These are phyloP conservation scores for Sporothrix mexicana DNA, from an alignment of 2,329 filamentous ascomycete genomes.

Conservation along the genomic window DNA sequence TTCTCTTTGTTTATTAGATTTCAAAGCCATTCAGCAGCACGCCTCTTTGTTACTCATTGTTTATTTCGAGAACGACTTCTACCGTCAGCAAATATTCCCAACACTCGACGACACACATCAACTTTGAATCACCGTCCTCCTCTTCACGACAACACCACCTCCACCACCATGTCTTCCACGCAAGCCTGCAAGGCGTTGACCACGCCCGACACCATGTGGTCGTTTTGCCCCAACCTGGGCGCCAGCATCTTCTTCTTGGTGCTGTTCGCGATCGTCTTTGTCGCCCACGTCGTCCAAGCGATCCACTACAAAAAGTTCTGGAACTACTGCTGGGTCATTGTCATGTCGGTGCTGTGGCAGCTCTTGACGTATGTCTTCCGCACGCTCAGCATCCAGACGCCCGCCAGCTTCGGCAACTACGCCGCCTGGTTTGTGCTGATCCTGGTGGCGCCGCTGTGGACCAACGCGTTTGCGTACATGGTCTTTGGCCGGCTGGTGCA, in stretches of 20 bases:
- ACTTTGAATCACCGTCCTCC: background rate
- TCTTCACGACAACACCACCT: background rate
- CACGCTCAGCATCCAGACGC: constrained; percentile 49
- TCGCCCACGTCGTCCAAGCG: constrained; percentile 29
- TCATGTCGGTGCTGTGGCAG: constrained; percentile 50
- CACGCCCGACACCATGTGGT: constrained; percentile 32
- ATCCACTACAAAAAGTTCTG: constrained; percentile 23
- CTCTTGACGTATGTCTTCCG: constrained; percentile 33
- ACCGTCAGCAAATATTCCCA: background rate
- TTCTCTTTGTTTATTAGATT: background rate
- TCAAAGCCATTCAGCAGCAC: background rate
- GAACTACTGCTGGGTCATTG: constrained; percentile 46
- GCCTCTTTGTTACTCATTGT: background rate
- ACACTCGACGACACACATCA: background rate
- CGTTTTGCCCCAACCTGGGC: constrained; percentile 32
- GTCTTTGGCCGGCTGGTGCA: constrained; percentile 50
- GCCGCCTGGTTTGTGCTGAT: constrained; percentile 48
- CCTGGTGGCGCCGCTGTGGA: constrained; percentile 52
- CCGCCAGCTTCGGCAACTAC: constrained; percentile 41
- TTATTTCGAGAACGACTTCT: background rate
- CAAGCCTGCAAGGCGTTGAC: constrained; percentile 26
- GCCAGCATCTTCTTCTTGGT: constrained; percentile 31
- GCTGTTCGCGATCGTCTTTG: constrained; percentile 25
- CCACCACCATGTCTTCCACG: background rate
- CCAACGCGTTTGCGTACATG: constrained; percentile 55